Percentiles rank a stretch among this genome's conserved stretches.
These are phyloP conservation scores for Hymenoscyphus fructigenus DNA, from an alignment of 2,329 filamentous ascomycete species.

Conservation along the genomic window DNA sequence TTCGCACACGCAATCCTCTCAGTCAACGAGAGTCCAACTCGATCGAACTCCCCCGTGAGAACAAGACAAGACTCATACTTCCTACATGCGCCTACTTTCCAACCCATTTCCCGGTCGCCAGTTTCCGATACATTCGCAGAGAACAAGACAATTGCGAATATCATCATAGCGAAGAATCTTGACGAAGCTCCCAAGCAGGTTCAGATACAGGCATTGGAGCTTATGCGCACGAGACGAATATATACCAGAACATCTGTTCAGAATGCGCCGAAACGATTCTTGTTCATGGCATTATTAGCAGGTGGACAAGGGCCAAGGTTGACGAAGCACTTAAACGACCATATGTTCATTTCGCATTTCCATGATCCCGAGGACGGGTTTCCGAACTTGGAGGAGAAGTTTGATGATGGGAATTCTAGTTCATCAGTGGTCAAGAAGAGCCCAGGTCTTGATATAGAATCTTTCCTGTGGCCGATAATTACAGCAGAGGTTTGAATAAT, in stretches of 20 bases:
- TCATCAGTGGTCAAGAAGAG: slow-evolving; percentile 37
- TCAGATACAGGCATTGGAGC: slow-evolving; percentile 77
- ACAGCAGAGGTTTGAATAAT: slow-evolving; percentile 27
- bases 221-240: slow-evolving; percentile 77
- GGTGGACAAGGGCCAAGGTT: slow-evolving; percentile 51
- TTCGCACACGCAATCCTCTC: slow-evolving; percentile 66
- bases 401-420: slow-evolving; percentile 34
- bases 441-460: slow-evolving; percentile 18
- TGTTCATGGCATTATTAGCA: slow-evolving; percentile 73
- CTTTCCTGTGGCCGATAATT: slow-evolving; percentile 28
- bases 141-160: slow-evolving; percentile 67
- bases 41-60: slow-evolving; percentile 33
- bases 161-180: slow-evolving; percentile 79
- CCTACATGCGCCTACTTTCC: slow-evolving; percentile 30
- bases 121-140: slow-evolving; percentile 40
- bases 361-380: slow-evolving; percentile 73
- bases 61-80: slow-evolving; percentile 32
- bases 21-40: slow-evolving; percentile 27
- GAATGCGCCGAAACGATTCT: slow-evolving; percentile 71
- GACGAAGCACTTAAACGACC: slow-evolving; percentile 68
- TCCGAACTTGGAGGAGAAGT: slow-evolving; percentile 67
- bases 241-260: slow-evolving; percentile 74
- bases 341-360: slow-evolving; percentile 85
- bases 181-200: slow-evolving; percentile 71
- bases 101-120: slow-evolving; percentile 33